Base-by-base conservation (phyloP, 208 protist genomes). In the Zelonia costaricensis region DNA sequence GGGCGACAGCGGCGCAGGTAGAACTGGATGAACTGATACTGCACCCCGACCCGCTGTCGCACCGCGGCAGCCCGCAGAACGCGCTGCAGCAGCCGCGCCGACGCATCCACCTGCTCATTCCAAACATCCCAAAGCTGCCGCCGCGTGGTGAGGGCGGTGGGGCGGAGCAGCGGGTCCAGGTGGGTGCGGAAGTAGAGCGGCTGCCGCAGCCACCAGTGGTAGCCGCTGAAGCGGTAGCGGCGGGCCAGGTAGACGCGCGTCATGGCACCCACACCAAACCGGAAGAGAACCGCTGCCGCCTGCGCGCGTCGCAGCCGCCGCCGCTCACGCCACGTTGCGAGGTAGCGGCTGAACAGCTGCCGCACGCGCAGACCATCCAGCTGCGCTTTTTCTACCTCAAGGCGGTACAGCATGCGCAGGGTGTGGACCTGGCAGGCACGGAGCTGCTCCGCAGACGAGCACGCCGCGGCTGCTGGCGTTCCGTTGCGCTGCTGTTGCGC, bases 141-240 rank as follows among this genome's bases (percentile, higher is more conserved):
- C 10, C 53, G 40, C 27, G 56, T 76, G 13, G 30, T 47, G 39
- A 72, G 43, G 46, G 57, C 46, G 6, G 10, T n/a, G 2, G 45
- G 40, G 38, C 59, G 22, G 16, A 66, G 48, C 42, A 63, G 49
- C 27, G 53, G 39, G 18, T 66, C 46, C 22, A 83, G 58, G 30
- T 72, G 61, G 27, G 60, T 62, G 0, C 51, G 25, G 13, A 69
- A 66, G 22, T 68, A 47, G 10, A 12, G 30, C 13, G 69, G 78
- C 66, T 76, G 67, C 22, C 78, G 73, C 60, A 84, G 53, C 78
- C 74, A 84, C 45, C 73, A 78, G 66, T 80, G 69, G n/a, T 74
- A 71, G 15, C 49, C 73, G 46, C 69, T 78, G 61, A 74, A 84
- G 46, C 73, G 64, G 60, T 84, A 84, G 28, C 65, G 78, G 12